Conservation (phyloP, 2,329 filamentous ascomycete genomes). For the Lecanoromycetidae sp. region DNA sequence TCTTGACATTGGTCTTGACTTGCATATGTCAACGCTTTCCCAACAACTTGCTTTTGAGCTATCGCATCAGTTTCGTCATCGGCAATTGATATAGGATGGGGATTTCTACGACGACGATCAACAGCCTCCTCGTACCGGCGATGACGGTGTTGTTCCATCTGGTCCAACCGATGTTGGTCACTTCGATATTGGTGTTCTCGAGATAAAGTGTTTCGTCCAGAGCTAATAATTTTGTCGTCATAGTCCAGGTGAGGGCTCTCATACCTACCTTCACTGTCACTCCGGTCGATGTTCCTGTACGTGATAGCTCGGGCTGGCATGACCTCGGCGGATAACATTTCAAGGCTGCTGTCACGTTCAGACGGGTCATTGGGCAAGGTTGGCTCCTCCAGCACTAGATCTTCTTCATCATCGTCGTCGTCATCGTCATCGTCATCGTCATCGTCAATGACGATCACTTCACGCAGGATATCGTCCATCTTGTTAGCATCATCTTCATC, state of each 20-base stretch:
- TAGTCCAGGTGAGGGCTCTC: constrained; percentile 6
- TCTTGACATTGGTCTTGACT: too few relatives aligned
- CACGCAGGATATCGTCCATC: constrained; percentile 50
- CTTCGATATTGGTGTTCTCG: neutral
- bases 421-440: constrained; percentile 42
- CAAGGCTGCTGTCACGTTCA: constrained; percentile 30
- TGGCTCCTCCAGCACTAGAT: neutral
- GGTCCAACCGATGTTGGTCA: neutral
- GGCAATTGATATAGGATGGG: neutral
- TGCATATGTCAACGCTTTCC: too few relatives aligned
- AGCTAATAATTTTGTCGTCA: neutral
- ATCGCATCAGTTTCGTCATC: too few relatives aligned
- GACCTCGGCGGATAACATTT: constrained; percentile 32
- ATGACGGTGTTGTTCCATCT: constrained; percentile 3
- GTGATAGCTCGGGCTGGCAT: constrained; percentile 15
- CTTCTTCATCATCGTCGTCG: constrained; percentile 17
- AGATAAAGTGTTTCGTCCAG: neutral
- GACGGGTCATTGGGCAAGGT: constrained; percentile 14
- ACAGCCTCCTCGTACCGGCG: constrained; percentile 5
- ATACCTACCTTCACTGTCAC: neutral
- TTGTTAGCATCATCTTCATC: constrained; percentile 38
- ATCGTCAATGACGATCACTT: constrained; percentile 52
- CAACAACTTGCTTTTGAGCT: too few relatives aligned
- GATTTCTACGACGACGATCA: constrained; percentile 8
- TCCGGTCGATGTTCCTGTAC: neutral